A percentile compares a stretch with the other conserved stretches of the same genome.
These are phyloP conservation scores for Candida pseudoviswanathii DNA, from an alignment of 1,139 yeast species.

Conservation along the genomic window DNA sequence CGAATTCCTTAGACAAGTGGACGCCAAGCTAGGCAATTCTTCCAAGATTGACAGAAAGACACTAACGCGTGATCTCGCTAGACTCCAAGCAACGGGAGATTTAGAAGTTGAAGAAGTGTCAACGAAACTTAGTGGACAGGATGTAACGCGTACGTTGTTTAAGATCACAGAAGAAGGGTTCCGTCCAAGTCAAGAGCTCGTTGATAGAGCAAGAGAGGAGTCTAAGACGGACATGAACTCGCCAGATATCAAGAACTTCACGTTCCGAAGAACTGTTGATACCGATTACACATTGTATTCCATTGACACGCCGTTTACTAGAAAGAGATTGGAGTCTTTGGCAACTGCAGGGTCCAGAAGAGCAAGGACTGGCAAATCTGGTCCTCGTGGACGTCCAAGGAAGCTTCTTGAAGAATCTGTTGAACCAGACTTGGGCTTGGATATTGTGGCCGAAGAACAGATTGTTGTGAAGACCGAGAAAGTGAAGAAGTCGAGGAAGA, in stretches of 20 bases:
- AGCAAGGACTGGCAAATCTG: background rate
- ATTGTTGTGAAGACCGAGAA: too few species aligned
- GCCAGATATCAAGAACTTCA: slow-evolving; percentile 1
- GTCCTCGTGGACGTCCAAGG: background rate
- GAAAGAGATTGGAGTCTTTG: slow-evolving; percentile 25
- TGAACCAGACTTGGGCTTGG: background rate
- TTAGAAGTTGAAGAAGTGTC: slow-evolving; percentile 32
- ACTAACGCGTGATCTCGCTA: slow-evolving; percentile 44
- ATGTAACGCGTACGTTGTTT: slow-evolving; percentile 35
- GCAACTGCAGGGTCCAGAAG: slow-evolving; percentile 9
- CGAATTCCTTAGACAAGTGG: slow-evolving; percentile 37
- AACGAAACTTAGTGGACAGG: slow-evolving; percentile 32
- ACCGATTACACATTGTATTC: slow-evolving; percentile 32
- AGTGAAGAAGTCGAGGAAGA: background rate
- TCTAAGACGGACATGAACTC: slow-evolving; percentile 18
- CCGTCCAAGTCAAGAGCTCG: slow-evolving; percentile 31
- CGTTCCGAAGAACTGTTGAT: slow-evolving; percentile 28
- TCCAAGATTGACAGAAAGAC: slow-evolving; percentile 50
- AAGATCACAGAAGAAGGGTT: slow-evolving; percentile 29
- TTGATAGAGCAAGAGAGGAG: slow-evolving; percentile 26
- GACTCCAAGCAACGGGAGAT: slow-evolving; percentile 24
- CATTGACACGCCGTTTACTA: slow-evolving; percentile 13
- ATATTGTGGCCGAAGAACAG: too few species aligned
- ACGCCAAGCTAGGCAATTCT: slow-evolving; percentile 33
- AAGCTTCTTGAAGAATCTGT: background rate